phyloP scores from a whole-genome alignment of 2,329 filamentous ascomycete genomes.

The Bisporella sp. region DNA sequence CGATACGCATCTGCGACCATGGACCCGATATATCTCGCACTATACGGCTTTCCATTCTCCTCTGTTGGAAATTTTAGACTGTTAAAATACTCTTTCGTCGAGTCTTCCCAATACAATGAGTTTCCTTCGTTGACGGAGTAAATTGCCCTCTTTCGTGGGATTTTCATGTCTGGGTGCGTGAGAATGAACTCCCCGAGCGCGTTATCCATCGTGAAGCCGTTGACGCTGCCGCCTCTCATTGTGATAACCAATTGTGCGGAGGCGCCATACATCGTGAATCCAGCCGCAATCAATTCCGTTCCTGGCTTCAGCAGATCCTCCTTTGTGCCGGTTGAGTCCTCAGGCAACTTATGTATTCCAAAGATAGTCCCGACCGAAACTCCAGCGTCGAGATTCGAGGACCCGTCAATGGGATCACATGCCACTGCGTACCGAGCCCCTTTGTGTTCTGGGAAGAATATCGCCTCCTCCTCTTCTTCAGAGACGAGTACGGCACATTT shows the following conservation, averaged over 20 bases:
- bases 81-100: constrained; percentile 81
- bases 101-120: constrained; percentile 90
- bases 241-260: constrained; percentile 95
- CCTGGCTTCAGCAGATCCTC: constrained; percentile 87
- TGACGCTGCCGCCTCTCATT: constrained; percentile 86
- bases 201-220: constrained; percentile 97
- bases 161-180: constrained; percentile 88
- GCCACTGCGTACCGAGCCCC: constrained; percentile 88
- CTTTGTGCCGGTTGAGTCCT: constrained; percentile 64
- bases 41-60: constrained; percentile 79
- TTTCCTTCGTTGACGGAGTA: constrained; percentile 99
- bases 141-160: constrained; percentile 74
- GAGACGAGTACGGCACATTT: constrained; percentile 92
- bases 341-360: constrained; percentile 81
- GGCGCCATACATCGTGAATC: constrained; percentile 99
- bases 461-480: constrained; percentile 91
- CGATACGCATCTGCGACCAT: constrained; percentile 99
- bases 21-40: constrained; percentile 87
- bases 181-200: constrained; percentile 98
- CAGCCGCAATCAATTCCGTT: constrained; percentile 83
- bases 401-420: constrained; percentile 97
- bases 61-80: constrained; percentile 73
- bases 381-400: constrained; percentile 94
- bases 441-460: constrained; percentile 70
- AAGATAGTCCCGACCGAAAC: constrained; percentile 98